Evolutionary conservation across 768 basidiomycete genomes (phyloP).

Genomic region (Mycena vitilis): DNA sequence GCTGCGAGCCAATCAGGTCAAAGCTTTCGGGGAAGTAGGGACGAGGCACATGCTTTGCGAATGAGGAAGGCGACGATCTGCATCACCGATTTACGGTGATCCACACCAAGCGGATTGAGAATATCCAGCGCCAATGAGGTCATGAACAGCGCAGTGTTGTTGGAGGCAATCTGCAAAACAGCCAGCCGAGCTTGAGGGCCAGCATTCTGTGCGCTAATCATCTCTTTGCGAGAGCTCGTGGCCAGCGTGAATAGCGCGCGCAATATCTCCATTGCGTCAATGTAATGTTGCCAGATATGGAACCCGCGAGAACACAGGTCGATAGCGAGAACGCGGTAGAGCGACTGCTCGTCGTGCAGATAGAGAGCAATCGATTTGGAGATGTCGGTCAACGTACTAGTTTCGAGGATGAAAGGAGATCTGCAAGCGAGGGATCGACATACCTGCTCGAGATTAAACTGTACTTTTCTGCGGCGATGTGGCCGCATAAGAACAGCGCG

Average conservation of each 20-base stretch:
- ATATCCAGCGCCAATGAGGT: constrained; percentile 93
- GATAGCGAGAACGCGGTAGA: constrained; percentile 79
- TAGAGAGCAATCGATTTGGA: constrained; percentile 85
- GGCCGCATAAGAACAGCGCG: constrained; percentile 85
- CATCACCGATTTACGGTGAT: constrained; percentile 88
- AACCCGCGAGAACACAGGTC: constrained; percentile 94
- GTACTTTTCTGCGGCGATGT: constrained; percentile 84
- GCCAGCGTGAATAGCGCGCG: constrained; percentile 86
- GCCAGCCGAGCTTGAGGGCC: constrained; percentile 85
- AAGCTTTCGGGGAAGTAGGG: background rate
- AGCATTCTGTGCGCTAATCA: constrained; percentile 73
- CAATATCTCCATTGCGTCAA: constrained; percentile 90
- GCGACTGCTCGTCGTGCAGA: constrained; percentile 77
- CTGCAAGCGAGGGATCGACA: constrained; percentile 23
- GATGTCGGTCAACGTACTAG: constrained; percentile 83
- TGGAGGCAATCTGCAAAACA: constrained; percentile 84
- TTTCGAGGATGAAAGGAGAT: constrained; percentile 12
- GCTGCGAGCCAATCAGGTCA: constrained; percentile 52
- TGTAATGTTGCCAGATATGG: constrained; percentile 92
- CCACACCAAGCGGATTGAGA: constrained; percentile 76
- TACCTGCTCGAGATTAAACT: constrained; percentile 80
- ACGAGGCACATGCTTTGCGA: constrained; percentile 69
- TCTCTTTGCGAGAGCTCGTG: constrained; percentile 77
- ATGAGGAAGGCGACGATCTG: constrained; percentile 95
- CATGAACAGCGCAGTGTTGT: constrained; percentile 92